Conservation (phyloP, 2,329 filamentous ascomycete genomes). For the Aureobasidium vineae region DNA sequence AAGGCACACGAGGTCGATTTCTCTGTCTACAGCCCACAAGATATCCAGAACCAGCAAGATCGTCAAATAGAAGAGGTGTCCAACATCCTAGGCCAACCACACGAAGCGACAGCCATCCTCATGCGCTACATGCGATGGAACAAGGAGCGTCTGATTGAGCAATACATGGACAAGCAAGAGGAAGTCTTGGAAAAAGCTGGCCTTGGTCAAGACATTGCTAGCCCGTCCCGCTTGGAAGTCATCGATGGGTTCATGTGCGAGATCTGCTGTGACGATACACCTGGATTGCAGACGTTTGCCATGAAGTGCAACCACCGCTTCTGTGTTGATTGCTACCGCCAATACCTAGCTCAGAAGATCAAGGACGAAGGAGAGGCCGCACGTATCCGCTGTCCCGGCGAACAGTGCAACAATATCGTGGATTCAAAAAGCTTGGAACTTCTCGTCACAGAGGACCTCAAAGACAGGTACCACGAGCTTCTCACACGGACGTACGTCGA, state of each 20-base stretch:
- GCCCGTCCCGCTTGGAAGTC: slow-evolving; percentile 65
- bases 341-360: slow-evolving; percentile 91
- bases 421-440: slow-evolving; percentile 85
- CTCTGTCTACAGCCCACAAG: slow-evolving; percentile 73
- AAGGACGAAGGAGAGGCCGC: slow-evolving; percentile 93
- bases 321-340: slow-evolving; percentile 86
- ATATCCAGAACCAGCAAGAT: slow-evolving; percentile 83
- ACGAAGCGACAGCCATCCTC: slow-evolving; percentile 87
- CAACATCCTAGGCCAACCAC: slow-evolving; percentile 81
- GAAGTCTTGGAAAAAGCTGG: slow-evolving; percentile 82
- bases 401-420: slow-evolving; percentile 84
- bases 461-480: slow-evolving; percentile 73
- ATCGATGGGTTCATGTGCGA: slow-evolving; percentile 82
- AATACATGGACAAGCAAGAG: slow-evolving; percentile 88
- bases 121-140: slow-evolving; percentile 92
- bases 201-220: slow-evolving; percentile 63
- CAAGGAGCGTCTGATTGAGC: slow-evolving; percentile 89
- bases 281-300: slow-evolving; percentile 76
- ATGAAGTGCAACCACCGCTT: slow-evolving; percentile 95
- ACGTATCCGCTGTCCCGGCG: slow-evolving; percentile 87
- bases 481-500: slow-evolving; percentile 95
- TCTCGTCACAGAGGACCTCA: slow-evolving; percentile 60
- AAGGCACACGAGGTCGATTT: slow-evolving; percentile 81
- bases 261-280: slow-evolving; percentile 90
- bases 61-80: slow-evolving; percentile 86